phyloP scores from a whole-genome alignment of 345 rosid genomes.

The Gynandropsis gynandra region DNA sequence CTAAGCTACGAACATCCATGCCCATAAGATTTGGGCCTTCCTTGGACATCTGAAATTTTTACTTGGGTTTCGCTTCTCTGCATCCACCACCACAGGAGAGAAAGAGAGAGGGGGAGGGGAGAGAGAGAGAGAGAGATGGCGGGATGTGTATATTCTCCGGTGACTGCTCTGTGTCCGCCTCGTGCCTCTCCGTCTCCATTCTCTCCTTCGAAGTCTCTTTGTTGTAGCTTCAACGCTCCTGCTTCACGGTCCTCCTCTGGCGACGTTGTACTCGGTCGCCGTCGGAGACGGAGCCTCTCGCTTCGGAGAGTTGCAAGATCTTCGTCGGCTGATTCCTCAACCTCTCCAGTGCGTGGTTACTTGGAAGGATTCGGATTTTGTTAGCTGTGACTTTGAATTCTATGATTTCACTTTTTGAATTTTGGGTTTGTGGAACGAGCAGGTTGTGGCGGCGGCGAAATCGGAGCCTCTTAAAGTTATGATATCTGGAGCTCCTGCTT shows the following conservation, averaged over 20 bases:
- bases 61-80: too few species aligned
- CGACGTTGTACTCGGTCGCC: conserved; percentile 12
- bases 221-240: not conserved
- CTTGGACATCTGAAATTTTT: too few species aligned
- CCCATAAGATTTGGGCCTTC: too few species aligned
- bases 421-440: not conserved
- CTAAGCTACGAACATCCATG: too few species aligned
- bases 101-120: too few species aligned
- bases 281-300: conserved; percentile 2
- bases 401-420: too few species aligned
- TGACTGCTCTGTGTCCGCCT: conserved; percentile 7
- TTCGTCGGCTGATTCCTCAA: conserved; percentile 10
- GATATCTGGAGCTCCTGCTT: conserved; percentile 98
- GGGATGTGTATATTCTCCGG: conserved; percentile 19
- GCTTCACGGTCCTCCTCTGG: conserved; percentile 13
- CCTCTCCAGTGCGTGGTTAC: conserved; percentile 18
- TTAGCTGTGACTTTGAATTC: not conserved
- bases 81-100: conserved; percentile 7
- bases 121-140: too few species aligned
- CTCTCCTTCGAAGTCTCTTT: conserved; percentile 2
- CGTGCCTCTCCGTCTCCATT: conserved; percentile 18
- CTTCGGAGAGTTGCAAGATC: conserved; percentile 20
- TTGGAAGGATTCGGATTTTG: not conserved
- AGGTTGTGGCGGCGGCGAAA: conserved; percentile 31
- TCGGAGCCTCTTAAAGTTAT: conserved; percentile 59